A percentile compares a stretch with the other conserved stretches of the same genome.
phyloP scores from a whole-genome alignment of 352 stramenopile genomes.

The Globisporangium paroecandrum region DNA sequence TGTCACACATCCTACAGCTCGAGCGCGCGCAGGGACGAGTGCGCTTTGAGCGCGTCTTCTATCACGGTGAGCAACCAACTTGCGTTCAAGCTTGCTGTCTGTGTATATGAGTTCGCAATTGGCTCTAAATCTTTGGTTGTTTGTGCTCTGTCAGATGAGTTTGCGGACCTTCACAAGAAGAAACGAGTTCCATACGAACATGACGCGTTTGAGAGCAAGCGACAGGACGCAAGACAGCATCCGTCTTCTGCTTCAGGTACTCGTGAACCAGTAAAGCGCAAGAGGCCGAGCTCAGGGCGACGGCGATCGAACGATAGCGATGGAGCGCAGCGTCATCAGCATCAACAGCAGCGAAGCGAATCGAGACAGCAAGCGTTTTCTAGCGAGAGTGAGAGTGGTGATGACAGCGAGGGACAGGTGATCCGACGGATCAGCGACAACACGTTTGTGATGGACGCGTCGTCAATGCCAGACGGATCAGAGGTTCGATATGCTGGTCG shows the following conservation, averaged over 20 bases:
- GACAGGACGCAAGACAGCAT: not conserved
- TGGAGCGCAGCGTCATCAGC: not conserved
- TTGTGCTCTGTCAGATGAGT: slow-evolving; percentile 40
- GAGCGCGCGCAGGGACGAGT: slow-evolving; percentile 34
- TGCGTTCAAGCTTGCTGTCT: not conserved
- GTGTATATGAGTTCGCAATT: not conserved
- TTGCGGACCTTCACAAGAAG: slow-evolving; percentile 39
- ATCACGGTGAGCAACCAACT: slow-evolving; percentile 33
- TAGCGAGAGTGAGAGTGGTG: not conserved
- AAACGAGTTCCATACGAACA: slow-evolving; percentile 12
- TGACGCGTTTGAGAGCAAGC: not conserved
- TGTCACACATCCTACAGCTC: slow-evolving; percentile 39
- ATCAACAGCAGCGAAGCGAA: not conserved
- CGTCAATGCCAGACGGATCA: not conserved
- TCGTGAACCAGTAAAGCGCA: not conserved
- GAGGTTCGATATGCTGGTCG: not conserved
- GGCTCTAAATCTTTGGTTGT: not conserved
- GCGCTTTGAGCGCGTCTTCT: slow-evolving; percentile 48
- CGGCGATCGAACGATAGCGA: slow-evolving; percentile 5
- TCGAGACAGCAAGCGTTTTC: not conserved
- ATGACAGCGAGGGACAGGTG: not conserved
- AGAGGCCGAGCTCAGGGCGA: not conserved
- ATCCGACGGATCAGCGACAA: slow-evolving; percentile 7
- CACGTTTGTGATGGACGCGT: slow-evolving; percentile 12
- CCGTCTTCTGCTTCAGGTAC: not conserved